A percentile compares a stretch with the other conserved stretches of the same genome.
These are phyloP conservation scores for Massariosphaeria phaeospora DNA, from an alignment of 495 filamentous ascomycete species.

Conservation along the genomic window DNA sequence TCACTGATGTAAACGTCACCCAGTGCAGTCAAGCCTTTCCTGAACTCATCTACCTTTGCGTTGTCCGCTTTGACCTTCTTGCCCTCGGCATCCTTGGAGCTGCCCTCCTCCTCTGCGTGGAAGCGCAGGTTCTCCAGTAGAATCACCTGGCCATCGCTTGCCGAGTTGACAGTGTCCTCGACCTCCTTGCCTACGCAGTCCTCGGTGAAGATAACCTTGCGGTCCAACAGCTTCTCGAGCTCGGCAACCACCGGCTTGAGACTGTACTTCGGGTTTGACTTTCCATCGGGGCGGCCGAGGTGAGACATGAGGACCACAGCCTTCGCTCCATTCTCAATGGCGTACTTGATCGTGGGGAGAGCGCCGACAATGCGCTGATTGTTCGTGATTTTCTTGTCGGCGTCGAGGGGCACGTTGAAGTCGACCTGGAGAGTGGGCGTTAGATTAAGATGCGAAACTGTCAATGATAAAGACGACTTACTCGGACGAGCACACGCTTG, in stretches of 20 bases:
- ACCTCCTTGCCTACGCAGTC: conserved; percentile 88
- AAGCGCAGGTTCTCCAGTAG: conserved; percentile 97
- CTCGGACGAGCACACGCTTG: conserved; percentile 95
- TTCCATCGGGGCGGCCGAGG: conserved; percentile 90
- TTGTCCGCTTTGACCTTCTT: conserved; percentile 99
- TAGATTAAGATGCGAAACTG: not conserved
- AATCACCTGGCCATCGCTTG: conserved; percentile 75
- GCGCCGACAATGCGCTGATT: conserved; percentile 97
- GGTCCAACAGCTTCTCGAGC: conserved; percentile 83
- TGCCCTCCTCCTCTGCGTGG: conserved; percentile 96
- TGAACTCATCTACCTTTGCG: conserved; percentile 83
- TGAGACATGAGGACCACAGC: conserved; percentile 97
- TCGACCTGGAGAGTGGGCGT: conserved; percentile 67
- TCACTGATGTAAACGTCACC: conserved; percentile 96
- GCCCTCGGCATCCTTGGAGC: conserved; percentile 81
- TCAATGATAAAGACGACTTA: conserved; percentile 47
- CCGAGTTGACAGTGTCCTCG: conserved; percentile 83
- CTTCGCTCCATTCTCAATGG: conserved; percentile 89
- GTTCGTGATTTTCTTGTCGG: conserved; percentile 89
- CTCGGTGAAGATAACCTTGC: conserved; percentile 75
- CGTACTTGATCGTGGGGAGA: conserved; percentile 97
- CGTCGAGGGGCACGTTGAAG: conserved; percentile 98
- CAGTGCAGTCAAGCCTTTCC: conserved; percentile 88
- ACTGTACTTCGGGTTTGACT: conserved; percentile 85
- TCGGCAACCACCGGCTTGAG: conserved; percentile 87